Evolutionary conservation across 2,329 filamentous ascomycete species (phyloP), one percentile per base, ranked within the genome.

Genomic region (Exophiala lecanii-corni): DNA sequence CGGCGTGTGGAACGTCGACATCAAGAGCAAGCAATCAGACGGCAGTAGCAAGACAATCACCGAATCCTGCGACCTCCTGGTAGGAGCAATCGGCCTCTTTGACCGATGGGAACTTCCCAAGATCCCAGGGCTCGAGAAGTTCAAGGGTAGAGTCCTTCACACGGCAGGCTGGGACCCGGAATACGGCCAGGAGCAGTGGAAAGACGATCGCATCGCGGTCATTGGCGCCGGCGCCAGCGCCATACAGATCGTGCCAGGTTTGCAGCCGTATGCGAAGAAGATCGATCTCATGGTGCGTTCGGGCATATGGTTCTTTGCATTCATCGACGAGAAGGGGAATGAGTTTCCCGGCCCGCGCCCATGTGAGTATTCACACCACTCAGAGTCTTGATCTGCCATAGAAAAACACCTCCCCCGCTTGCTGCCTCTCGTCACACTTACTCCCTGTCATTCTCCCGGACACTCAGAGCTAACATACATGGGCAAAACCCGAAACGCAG

Each of bases 161-260:
- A 56, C 50, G 3, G 58, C 58, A 5, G 39, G 37, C 9, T 62
- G 59, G 61, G 55, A 63, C n/a, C n/a, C n/a, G n/a, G n/a, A n/a
- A n/a, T n/a, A n/a, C 20, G 77, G 74, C 73, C 72, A 65, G 26
- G 76, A 76, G 47, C 67, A 72, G 34, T 54, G 76, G 13, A 57
- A 62, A 19, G 72, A 65, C 9, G 79, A 79, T 61, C 69, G 66
- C 37, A 69, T 80, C 30, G 76, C 70, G 1, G 58, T 81, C 12
- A 71, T 81, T 36, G 76, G 76, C 2, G 30, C 7, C 10, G 30
- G 30, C 13, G 7, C 30, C 13, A 7, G 7, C 7, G 30, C 30
- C 7, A 13, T 17, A 6, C 30, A 33, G 13, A 33, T 33, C 30
- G 15, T 33, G 6, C 30, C 30, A 33, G 7, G 7, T 7, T 7